Percentiles rank a stretch among this genome's conserved stretches.
Evolutionary conservation across 768 basidiomycete genomes (phyloP).

Genomic region (Tremella fuciformis): DNA sequence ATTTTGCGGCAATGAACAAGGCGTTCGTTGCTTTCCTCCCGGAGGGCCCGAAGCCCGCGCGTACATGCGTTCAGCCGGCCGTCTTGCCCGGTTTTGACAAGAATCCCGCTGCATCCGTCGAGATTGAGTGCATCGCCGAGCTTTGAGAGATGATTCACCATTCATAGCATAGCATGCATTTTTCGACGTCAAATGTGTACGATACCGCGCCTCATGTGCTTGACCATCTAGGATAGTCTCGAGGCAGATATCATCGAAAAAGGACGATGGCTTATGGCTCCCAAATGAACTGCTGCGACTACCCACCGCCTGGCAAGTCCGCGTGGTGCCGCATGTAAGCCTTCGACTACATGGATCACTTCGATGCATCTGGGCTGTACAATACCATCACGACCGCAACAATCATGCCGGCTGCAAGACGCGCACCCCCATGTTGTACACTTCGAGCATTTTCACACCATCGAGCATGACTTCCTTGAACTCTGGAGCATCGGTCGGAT

Average conservation of each 20-base stretch:
- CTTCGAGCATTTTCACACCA: slow-evolving; percentile 31
- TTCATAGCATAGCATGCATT: no score
- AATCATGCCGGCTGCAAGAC: slow-evolving; percentile 29
- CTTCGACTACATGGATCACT: no score
- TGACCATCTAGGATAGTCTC: no score
- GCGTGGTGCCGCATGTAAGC: no score
- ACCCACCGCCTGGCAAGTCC: no score
- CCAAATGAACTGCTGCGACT: no score
- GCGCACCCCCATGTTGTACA: slow-evolving; percentile 28
- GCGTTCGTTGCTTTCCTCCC: slow-evolving; percentile 17
- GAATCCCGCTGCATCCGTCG: background rate
- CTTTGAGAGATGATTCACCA: background rate
- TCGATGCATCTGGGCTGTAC: no score
- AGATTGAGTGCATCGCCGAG: slow-evolving; percentile 27
- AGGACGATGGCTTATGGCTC: no score
- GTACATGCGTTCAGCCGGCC: slow-evolving; percentile 25
- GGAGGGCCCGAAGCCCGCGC: slow-evolving; percentile 8
- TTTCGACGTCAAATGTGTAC: no score
- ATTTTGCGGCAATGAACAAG: slow-evolving; percentile 22
- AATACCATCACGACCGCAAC: no score
- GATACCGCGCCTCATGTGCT: no score
- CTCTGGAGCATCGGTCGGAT: slow-evolving; percentile 28
- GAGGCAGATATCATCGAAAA: no score
- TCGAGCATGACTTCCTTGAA: slow-evolving; percentile 14
- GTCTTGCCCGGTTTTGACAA: slow-evolving; percentile 13